Evolutionary conservation across 208 protist species (phyloP).

Genomic region (Trypanosoma brucei): DNA sequence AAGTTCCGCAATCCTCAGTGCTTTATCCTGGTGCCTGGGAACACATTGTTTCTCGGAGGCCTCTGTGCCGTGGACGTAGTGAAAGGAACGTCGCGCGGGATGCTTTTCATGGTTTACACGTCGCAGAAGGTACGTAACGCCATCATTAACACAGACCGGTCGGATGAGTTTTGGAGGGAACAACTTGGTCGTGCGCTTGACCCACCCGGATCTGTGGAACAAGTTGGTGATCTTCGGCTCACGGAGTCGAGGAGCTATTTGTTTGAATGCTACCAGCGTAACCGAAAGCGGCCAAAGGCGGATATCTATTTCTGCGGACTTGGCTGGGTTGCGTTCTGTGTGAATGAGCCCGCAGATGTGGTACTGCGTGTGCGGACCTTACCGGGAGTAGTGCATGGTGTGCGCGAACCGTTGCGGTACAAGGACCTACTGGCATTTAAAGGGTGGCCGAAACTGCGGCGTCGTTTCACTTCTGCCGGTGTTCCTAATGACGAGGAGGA

Average conservation of each 20-base stretch:
- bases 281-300: slow-evolving; percentile 77
- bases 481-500: slow-evolving; percentile 42
- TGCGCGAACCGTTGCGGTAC: slow-evolving; percentile 84
- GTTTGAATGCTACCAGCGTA: slow-evolving; percentile 83
- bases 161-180: slow-evolving; percentile 77
- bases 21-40: slow-evolving; percentile 75
- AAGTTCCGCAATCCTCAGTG: slow-evolving; percentile 84
- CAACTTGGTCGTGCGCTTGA: slow-evolving; percentile 77
- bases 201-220: slow-evolving; percentile 78
- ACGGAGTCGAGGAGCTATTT: slow-evolving; percentile 76
- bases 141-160: slow-evolving; percentile 66
- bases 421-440: slow-evolving; percentile 76
- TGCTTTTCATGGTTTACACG: slow-evolving; percentile 88
- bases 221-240: slow-evolving; percentile 52
- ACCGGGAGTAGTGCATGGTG: slow-evolving; percentile 83
- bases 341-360: slow-evolving; percentile 73
- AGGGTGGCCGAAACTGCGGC: slow-evolving; percentile 74
- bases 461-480: slow-evolving; percentile 57
- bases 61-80: slow-evolving; percentile 85
- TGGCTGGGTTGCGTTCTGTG: slow-evolving; percentile 84
- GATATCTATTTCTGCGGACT: slow-evolving; percentile 89
- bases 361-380: slow-evolving; percentile 88
- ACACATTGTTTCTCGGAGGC: slow-evolving; percentile 82
- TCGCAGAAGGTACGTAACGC: slow-evolving; percentile 81
- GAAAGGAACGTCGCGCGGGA: slow-evolving; percentile 56